Evolutionary conservation across 345 rosid species (phyloP).

Genomic region (Eucalyptus pauciflora): DNA sequence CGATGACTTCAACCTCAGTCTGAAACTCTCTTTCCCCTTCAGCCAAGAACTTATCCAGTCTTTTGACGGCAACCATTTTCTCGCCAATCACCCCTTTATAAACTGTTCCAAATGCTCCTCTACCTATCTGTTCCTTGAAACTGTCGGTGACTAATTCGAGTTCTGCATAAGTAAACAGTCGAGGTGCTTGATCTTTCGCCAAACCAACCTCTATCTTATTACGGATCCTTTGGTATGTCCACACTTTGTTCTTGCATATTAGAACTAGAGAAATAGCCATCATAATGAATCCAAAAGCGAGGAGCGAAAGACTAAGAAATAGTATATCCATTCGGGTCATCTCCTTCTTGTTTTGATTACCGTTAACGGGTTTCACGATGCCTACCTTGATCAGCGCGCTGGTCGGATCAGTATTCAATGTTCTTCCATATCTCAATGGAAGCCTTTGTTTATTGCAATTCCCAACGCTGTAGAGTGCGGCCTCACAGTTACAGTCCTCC

Average conservation of each 20-base stretch:
- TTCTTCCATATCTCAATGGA: constrained; percentile 11
- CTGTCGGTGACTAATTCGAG: not conserved
- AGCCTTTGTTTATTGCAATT: constrained; percentile 6
- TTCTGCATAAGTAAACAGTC: not conserved
- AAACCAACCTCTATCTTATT: not conserved
- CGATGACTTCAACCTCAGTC: constrained; percentile 7
- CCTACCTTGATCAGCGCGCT: constrained; percentile 6
- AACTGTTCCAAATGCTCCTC: constrained; percentile 12
- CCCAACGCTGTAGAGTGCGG: not conserved
- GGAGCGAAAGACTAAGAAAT: not conserved
- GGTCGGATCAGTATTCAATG: not conserved
- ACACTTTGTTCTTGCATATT: not conserved
- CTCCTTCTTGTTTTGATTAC: not conserved
- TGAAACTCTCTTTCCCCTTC: constrained; percentile 12
- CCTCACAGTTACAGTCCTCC: constrained; percentile 14
- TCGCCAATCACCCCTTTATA: constrained; percentile 1
- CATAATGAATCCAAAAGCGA: not conserved
- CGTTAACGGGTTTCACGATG: not conserved
- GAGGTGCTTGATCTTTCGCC: not conserved
- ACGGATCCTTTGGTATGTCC: not conserved
- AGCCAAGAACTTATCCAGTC: not conserved
- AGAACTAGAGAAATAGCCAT: not conserved
- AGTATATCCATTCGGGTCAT: not conserved
- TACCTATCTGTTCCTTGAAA: constrained; percentile 10
- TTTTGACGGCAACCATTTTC: constrained; percentile 7